Evolutionary conservation across 805 yeast species (phyloP).

Genomic region (Diddensiella transvaalensis): DNA sequence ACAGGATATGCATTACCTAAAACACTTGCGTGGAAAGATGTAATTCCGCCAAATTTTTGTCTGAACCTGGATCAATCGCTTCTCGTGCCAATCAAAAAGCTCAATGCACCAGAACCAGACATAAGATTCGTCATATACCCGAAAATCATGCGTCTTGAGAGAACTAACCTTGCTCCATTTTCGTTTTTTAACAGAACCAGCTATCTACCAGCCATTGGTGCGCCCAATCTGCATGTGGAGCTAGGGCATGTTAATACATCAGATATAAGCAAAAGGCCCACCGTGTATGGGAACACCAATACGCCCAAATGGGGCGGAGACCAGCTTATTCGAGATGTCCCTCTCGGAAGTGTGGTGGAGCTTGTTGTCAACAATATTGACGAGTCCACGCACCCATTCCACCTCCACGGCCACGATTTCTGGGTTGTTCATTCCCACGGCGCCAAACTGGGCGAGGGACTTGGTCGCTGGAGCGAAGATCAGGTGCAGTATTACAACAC

Average conservation of each 20-base stretch:
- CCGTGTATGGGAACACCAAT: slow-evolving; percentile 57
- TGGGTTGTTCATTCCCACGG: slow-evolving; percentile 54
- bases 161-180: slow-evolving; percentile 22
- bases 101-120: slow-evolving; percentile 18
- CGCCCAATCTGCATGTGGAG: slow-evolving; percentile 29
- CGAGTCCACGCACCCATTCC: slow-evolving; percentile 80
- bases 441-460: neutral
- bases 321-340: slow-evolving; percentile 56
- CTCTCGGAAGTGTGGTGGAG: slow-evolving; percentile 61
- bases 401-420: slow-evolving; percentile 84
- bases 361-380: slow-evolving; percentile 75
- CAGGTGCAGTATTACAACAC: slow-evolving; percentile 45
- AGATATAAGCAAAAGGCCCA: slow-evolving; percentile 30
- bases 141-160: slow-evolving; percentile 17
- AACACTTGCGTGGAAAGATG: slow-evolving; percentile 26
- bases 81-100: slow-evolving; percentile 10
- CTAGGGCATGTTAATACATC: slow-evolving; percentile 30
- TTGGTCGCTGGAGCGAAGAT: slow-evolving; percentile 35
- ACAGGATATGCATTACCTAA: slow-evolving; percentile 22
- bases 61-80: slow-evolving; percentile 12
- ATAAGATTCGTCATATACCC: slow-evolving; percentile 13
- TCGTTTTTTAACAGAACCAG: slow-evolving; percentile 26
- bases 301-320: slow-evolving; percentile 43
- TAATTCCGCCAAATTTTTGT: slow-evolving; percentile 8
- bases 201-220: slow-evolving; percentile 28